A percentile compares a stretch with the other conserved stretches of the same genome.
Conservation (phyloP, 163 green algal species). For the Coccomyxa subellipsoidea region DNA sequence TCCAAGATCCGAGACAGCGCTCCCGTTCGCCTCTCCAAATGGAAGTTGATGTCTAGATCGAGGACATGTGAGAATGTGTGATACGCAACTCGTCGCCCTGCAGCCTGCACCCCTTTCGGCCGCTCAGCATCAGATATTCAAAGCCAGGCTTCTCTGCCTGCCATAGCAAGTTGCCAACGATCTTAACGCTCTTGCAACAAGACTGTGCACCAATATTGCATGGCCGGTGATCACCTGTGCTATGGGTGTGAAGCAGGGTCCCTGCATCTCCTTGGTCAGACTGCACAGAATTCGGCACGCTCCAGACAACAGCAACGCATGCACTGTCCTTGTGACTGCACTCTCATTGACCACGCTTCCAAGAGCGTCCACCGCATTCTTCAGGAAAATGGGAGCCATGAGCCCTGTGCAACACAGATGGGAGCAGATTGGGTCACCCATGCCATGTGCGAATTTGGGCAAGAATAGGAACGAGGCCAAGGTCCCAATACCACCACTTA, state of each 20-base stretch:
- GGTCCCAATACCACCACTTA: too few relatives aligned
- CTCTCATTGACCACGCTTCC: background rate
- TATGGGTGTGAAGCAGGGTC: conserved; percentile 83
- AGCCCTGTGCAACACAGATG: conserved; percentile 49
- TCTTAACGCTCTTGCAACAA: background rate
- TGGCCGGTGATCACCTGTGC: conserved; percentile 50
- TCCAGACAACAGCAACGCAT: conserved; percentile 34
- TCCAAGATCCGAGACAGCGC: conserved; percentile 88
- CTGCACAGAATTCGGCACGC: conserved; percentile 64
- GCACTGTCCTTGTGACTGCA: conserved; percentile 6
- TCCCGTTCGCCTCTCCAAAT: conserved; percentile 86
- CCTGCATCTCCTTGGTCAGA: conserved; percentile 83
- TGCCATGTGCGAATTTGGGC: too few relatives aligned
- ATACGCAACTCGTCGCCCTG: conserved; percentile 69
- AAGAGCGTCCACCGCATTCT: conserved; percentile 74
- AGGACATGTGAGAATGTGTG: conserved; percentile 90
- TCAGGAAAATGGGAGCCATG: conserved; percentile 74
- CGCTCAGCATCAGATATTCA: background rate
- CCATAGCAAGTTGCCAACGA: background rate
- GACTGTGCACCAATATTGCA: background rate
- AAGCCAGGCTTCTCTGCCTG: too few relatives aligned
- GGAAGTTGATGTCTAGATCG: conserved; percentile 84
- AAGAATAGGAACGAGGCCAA: too few relatives aligned
- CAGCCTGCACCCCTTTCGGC: conserved; percentile 49
- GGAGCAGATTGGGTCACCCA: too few relatives aligned